Evolutionary conservation across 2,329 filamentous ascomycete genomes (phyloP), one percentile per base, ranked within the genome.

Genomic region (Apiospora phragmitis): DNA sequence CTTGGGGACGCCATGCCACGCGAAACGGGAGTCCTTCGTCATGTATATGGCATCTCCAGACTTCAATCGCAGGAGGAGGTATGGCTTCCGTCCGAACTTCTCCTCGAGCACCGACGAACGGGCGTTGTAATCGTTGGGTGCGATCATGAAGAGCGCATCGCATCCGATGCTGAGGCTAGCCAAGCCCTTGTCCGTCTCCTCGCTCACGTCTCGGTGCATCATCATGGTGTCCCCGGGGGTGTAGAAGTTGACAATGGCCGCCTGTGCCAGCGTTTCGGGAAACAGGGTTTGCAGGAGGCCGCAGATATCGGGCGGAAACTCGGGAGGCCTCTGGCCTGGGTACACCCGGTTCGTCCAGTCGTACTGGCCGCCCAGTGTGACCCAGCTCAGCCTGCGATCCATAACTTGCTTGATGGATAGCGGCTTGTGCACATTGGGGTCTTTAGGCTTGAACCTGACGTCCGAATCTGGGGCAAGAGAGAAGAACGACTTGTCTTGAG

Each of bases 1-100:
- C 79, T 95, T 96, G 7, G 96, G 95, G 16, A 98, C 94, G 16
- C 93, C 95, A 82, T 98, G 96, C 95, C 95, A 98, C 2, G 95
- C 95, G 81, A 94, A 97, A 59, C 96, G 87, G 4, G 93, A 92
- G 71, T 90, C 86, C 26, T 92, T 88, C 67, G 89, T 91, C 95
- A 99, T 98, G 78, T 97, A 94, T 0, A 98, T 90, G 0, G 91
- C 94, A 83, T 98, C 95, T 0, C 96, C 95, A 0, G 94, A 97
- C 32, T 91, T 87, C 47, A 98, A 84, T 29, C 92, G 86, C 45
- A 97, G 78, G 2, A 91, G 82, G 6, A 92, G 77, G 72, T 87
- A 88, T 32, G 83, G 82, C 74, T 87, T 88, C 6, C 80, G 73
- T 65, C 79, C n/a, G 12, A 38, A 24, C 71, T 73, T 26, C 71